Evolutionary conservation across 306 rosid species (phyloP).

Genomic region (Vigna mungo): DNA sequence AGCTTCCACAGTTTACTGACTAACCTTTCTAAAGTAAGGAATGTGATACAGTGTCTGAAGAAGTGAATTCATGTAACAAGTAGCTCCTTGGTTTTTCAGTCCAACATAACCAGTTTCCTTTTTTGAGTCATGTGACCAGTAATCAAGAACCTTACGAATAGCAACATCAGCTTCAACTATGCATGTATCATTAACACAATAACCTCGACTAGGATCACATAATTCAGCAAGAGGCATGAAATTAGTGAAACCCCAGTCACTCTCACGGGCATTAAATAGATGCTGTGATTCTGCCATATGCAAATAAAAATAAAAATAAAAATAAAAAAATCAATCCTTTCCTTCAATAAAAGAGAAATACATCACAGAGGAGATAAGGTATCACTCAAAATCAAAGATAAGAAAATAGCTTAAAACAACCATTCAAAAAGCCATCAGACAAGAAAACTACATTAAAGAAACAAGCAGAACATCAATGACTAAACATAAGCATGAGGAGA

Average conservation of each 20-base stretch:
- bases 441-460: background rate
- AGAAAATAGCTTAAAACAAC: background rate
- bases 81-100: conserved; percentile 21
- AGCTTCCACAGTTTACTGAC: background rate
- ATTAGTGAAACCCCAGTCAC: conserved; percentile 23
- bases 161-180: conserved; percentile 20
- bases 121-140: conserved; percentile 27
- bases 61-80: conserved; percentile 22
- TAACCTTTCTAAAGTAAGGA: conserved; percentile 22
- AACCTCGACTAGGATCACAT: background rate
- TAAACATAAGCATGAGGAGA: background rate
- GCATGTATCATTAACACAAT: conserved; percentile 1
- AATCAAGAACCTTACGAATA: background rate
- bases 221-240: conserved; percentile 11
- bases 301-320: background rate
- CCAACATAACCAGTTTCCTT: conserved; percentile 21
- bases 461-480: background rate
- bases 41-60: conserved; percentile 18
- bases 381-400: background rate
- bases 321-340: background rate
- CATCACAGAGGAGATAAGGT: background rate
- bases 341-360: background rate
- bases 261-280: background rate
- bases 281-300: conserved; percentile 12
- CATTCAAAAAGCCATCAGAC: background rate